Conservation (phyloP, 306 rosid species). For the Clitoria ternatea region DNA sequence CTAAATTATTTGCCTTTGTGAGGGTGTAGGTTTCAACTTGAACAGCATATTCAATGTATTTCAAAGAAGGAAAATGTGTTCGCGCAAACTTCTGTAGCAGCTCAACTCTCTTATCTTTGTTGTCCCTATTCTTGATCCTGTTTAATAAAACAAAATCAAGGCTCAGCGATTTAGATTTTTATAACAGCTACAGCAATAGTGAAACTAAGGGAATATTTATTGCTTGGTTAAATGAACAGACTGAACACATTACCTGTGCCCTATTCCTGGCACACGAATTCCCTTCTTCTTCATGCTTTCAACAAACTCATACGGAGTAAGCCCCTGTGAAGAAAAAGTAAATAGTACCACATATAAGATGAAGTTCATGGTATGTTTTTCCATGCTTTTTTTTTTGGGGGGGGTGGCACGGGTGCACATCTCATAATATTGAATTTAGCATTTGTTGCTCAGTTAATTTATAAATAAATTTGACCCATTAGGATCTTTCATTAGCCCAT, state of each 20-base stretch:
- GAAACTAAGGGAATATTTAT: background rate
- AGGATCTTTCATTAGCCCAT: background rate
- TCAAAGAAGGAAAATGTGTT: slow-evolving; percentile 89
- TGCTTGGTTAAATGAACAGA: slow-evolving; percentile 1
- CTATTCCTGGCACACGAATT: slow-evolving; percentile 98
- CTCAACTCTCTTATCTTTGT: slow-evolving; percentile 97
- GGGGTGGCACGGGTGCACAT: background rate
- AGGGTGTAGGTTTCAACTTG: slow-evolving; percentile 93
- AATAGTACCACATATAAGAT: slow-evolving; percentile 8
- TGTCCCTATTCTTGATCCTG: slow-evolving; percentile 98
- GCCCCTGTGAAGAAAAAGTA: slow-evolving; percentile 59
- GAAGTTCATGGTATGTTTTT: background rate
- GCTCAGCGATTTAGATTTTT: slow-evolving; percentile 4
- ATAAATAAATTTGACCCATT: background rate
- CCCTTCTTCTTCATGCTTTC: slow-evolving; percentile 98
- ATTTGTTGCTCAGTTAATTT: background rate
- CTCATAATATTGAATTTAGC: background rate
- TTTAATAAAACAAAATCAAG: slow-evolving; percentile 34
- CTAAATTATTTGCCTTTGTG: slow-evolving; percentile 93
- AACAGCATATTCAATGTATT: slow-evolving; percentile 98
- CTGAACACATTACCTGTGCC: slow-evolving; percentile 66
- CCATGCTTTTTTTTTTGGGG: too few species aligned
- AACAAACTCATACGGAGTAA: slow-evolving; percentile 90
- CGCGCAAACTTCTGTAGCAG: slow-evolving; percentile 83
- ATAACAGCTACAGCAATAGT: slow-evolving; percentile 10